Evolutionary conservation across 2,329 filamentous ascomycete species (phyloP), one percentile per base, ranked within the genome.

Genomic region (Grosmannia serpens): DNA sequence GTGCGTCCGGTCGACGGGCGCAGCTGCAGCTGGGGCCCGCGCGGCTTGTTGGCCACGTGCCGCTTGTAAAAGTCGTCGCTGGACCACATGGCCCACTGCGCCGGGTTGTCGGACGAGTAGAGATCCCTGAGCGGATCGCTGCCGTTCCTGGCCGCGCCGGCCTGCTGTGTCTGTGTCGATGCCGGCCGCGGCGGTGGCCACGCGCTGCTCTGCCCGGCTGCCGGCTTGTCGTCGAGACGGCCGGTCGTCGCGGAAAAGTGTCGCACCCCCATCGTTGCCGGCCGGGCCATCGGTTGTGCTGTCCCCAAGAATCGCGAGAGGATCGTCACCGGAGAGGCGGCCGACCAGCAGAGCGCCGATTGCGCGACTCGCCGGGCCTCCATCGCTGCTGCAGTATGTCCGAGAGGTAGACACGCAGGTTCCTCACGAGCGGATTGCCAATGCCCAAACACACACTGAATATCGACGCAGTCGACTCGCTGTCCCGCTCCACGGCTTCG

Each of bases 1-100:
- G 75, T 77, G 53, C 76, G 75, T 47, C 78, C 77, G 10, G 71
- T 72, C 41, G 71, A 69, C 3, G 75, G 74, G 29, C 70, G 67
- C 57, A 76, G 67, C 33, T 73, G 71, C 58, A 77, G 57, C 27
- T 41, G 51, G 24, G 56, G 55, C 3, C 55, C 58, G 11, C 50
- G 68, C 63, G 58, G 56, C 51, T 63, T 51, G 49, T 60, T 59
- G 51, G 53, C 52, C 55, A 56, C 55, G 58, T 61, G 52, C 29
- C 61, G 57, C 41, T 57, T 59, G 58, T 62, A 53, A 58, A 67
- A 64, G 46, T 66, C 66, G 59, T 65, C 49, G 33, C 38, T 58
- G 17, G 63, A 61, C 62, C 59, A 64, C 38, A 52, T 54, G 24
- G 62, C 59, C 63, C 62, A 64, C 33, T 59, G 53, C 1, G 62